Evolutionary conservation across 169 alveolate species (phyloP).

Genomic region (Cryptosporidium sp.): DNA sequence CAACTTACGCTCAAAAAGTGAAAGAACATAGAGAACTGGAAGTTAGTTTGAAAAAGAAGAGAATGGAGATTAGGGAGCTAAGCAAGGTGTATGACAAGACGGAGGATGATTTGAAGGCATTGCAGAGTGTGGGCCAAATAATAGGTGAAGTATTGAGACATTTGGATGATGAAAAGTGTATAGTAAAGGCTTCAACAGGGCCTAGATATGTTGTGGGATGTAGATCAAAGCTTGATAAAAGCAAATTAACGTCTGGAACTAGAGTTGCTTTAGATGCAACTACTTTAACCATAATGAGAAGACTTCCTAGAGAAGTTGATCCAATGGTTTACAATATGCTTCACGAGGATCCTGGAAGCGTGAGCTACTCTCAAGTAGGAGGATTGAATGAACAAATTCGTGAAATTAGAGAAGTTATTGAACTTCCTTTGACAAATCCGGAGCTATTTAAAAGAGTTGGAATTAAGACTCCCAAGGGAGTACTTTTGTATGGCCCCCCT

Average conservation of each 20-base stretch:
- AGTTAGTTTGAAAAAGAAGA: slow-evolving; percentile 72
- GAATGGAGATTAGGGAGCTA: slow-evolving; percentile 85
- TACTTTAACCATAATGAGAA: slow-evolving; percentile 97
- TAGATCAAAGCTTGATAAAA: slow-evolving; percentile 92
- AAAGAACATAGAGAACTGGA: slow-evolving; percentile 81
- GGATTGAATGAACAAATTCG: slow-evolving; percentile 98
- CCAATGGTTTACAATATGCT: slow-evolving; percentile 98
- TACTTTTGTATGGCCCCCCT: slow-evolving; percentile 99
- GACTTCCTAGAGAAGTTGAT: slow-evolving; percentile 98
- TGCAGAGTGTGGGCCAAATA: slow-evolving; percentile 97
- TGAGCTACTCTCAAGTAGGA: slow-evolving; percentile 92
- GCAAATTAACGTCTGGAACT: slow-evolving; percentile 93
- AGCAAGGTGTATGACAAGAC: slow-evolving; percentile 91
- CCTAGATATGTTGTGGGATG: slow-evolving; percentile 98
- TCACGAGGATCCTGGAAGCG: slow-evolving; percentile 94
- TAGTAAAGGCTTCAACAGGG: slow-evolving; percentile 96
- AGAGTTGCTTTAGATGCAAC: slow-evolving; percentile 99
- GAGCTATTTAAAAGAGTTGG: slow-evolving; percentile 97
- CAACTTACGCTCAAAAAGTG: slow-evolving; percentile 79
- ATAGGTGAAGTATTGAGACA: slow-evolving; percentile 97
- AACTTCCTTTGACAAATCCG: slow-evolving; percentile 98
- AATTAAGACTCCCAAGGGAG: slow-evolving; percentile 99
- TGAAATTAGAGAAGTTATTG: slow-evolving; percentile 98
- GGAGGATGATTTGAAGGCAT: slow-evolving; percentile 95
- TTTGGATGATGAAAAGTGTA: slow-evolving; percentile 94